Evolutionary conservation across 2,329 filamentous ascomycete species (phyloP), one percentile per base, ranked within the genome.

Genomic region (Blumeria hordei): DNA sequence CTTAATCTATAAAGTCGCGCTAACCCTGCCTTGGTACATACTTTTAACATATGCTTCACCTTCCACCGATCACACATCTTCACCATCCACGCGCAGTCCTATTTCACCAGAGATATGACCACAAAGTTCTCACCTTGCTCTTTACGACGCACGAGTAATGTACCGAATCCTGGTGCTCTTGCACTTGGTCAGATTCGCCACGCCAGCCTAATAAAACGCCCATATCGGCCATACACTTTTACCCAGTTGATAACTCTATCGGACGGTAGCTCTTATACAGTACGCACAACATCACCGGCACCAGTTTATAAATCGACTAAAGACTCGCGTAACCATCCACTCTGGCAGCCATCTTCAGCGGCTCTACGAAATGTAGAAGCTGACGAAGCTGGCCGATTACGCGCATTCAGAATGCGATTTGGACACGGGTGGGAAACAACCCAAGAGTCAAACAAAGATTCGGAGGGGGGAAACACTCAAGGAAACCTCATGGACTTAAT

Each of bases 181-280:
- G 54, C 6, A 57, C 59, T 28, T 28, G 21, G 21, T 52, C 63
- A 65, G 60, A 55, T 60, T 50, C 82, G 88, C 58, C 79, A 87
- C 66, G 92, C 92, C 54, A 88, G 85, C 28, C 83, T 94, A 59
- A 78, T 96, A 65, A 77, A 76, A 58, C 86, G 92, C 14, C 88
- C 88, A n/a, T 84, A 88, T 65, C 80, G 88, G 6, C 90, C 92
- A 44, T 96, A 95, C 74, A 86, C 83, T 61, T 96, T 95, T 74
- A 95, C 90, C n/a, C 92, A 98, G 70, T 58, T 98, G 58, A 75
- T 98, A 61, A 88, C 88, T 55, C 82, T 96, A 60, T 86, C 83
- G 43, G 92, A 98, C 72, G 92, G 92, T 62, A 85, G 79, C 64
- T 84, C 88, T 57, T 96, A 79, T 70, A 80, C 83, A 52, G 75